Evolutionary conservation across 2,329 filamentous ascomycete genomes (phyloP).

Genomic region (Macrophomina tecta): DNA sequence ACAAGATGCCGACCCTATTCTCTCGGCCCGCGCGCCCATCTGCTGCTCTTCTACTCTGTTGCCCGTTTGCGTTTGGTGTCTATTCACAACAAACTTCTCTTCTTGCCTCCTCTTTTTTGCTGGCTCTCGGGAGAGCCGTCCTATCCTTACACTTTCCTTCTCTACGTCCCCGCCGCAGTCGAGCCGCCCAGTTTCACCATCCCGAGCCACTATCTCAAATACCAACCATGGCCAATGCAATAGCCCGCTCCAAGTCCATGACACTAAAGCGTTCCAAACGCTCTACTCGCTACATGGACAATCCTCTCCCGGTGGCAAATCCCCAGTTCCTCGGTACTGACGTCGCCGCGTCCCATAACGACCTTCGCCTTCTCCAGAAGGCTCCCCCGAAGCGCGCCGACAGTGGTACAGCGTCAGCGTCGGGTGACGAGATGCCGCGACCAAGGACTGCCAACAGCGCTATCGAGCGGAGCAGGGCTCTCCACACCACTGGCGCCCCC

Average conservation of each 20-base stretch:
- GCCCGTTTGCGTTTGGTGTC: conserved; percentile 4
- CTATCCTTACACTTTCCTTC: conserved; percentile 43
- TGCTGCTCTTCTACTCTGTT: conserved; percentile 33
- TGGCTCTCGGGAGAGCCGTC: conserved; percentile 48
- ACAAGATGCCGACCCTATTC: conserved; percentile 14
- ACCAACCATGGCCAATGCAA: conserved; percentile 44
- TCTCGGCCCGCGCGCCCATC: conserved; percentile 25
- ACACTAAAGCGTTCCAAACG: conserved; percentile 26
- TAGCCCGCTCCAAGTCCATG: conserved; percentile 44
- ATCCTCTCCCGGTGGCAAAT: conserved; percentile 8
- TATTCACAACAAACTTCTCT: conserved; percentile 31
- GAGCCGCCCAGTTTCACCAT: conserved; percentile 33
- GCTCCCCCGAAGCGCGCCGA: conserved; percentile 24
- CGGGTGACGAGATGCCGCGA: conserved; percentile 41
- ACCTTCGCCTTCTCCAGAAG: conserved; percentile 8
- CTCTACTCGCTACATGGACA: conserved; percentile 13
- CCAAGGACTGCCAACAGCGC: conserved; percentile 44
- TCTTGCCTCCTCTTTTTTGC: conserved; percentile 35
- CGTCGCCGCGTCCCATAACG: neutral
- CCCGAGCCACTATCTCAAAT: conserved; percentile 32
- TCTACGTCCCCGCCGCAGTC: conserved; percentile 33
- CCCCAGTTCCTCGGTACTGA: conserved; percentile 8
- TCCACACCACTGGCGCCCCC: conserved; percentile 45
- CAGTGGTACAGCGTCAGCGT: conserved; percentile 42
- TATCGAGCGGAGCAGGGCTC: conserved; percentile 41